A percentile compares a stretch with the other conserved stretches of the same genome.
Evolutionary conservation across 1,284 basidiomycete species (phyloP).

Genomic region (Mixia osmundae): DNA sequence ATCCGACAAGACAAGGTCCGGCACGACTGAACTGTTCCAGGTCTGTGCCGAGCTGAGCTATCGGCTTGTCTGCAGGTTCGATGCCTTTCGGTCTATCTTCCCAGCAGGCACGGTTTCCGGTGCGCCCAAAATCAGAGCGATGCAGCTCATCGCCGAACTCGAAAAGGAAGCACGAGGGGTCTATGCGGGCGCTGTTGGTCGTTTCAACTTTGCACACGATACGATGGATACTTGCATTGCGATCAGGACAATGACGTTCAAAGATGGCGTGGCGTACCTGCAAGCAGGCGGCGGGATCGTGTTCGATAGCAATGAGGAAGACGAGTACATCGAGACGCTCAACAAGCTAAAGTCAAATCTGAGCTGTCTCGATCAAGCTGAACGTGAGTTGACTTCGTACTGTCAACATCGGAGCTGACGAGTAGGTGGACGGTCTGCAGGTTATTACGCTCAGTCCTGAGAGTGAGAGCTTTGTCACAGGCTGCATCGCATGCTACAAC

Average conservation of each 20-base stretch:
- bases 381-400: too few relatives aligned
- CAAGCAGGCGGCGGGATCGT: constrained; percentile 97
- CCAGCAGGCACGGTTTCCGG: constrained; percentile 98
- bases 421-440: too few relatives aligned
- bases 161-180: constrained; percentile 81
- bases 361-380: constrained; percentile 63
- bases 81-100: constrained; percentile 97
- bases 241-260: constrained; percentile 94
- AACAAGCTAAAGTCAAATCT: constrained; percentile 84
- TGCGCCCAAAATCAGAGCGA: constrained; percentile 95
- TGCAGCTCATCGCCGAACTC: constrained; percentile 69
- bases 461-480: too few relatives aligned
- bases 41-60: neutral
- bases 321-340: constrained; percentile 85
- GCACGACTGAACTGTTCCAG: neutral
- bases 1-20: constrained; percentile 53
- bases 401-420: too few relatives aligned
- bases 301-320: constrained; percentile 87
- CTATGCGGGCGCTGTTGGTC: constrained; percentile 90
- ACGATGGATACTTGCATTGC: constrained; percentile 98
- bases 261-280: constrained; percentile 71
- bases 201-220: constrained; percentile 84
- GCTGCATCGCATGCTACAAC: too few relatives aligned
- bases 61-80: constrained; percentile 38
- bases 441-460: too few relatives aligned